Evolutionary conservation across 2,329 filamentous ascomycete species (phyloP).

Genomic region (Fonsecaea monophora): DNA sequence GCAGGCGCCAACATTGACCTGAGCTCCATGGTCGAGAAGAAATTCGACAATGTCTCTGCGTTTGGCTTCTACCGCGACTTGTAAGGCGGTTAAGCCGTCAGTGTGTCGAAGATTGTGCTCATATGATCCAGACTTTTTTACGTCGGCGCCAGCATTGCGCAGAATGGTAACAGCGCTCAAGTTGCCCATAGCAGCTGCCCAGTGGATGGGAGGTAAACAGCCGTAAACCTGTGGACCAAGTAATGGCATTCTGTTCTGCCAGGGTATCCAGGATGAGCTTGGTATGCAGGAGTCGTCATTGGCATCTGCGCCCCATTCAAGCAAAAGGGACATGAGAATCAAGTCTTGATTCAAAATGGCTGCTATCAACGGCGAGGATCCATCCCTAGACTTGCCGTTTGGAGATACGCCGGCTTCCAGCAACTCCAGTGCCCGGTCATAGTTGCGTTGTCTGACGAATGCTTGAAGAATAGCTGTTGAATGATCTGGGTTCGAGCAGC

Average conservation of each 20-base stretch:
- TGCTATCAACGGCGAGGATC: conserved; percentile 3
- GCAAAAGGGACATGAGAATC: conserved; percentile 9
- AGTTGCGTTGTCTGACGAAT: conserved; percentile 3
- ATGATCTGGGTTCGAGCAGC: not conserved
- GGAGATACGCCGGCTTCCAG: conserved; percentile 4
- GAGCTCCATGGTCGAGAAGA: not conserved
- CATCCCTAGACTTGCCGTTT: not conserved
- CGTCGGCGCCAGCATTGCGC: conserved; percentile 9
- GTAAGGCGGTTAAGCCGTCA: not conserved
- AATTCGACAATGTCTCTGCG: conserved; percentile 1
- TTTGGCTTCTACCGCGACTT: not conserved
- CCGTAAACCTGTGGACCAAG: too few relatives aligned
- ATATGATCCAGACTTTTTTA: not conserved
- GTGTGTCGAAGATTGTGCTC: fast-evolving
- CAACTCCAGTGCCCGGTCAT: not conserved
- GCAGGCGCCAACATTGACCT: not conserved
- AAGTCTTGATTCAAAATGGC: conserved; percentile 6
- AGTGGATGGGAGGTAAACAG: not conserved
- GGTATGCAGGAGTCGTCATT: not conserved
- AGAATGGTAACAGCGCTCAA: conserved; percentile 4
- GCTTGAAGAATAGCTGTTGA: not conserved
- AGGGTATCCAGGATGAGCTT: not conserved
- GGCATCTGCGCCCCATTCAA: conserved; percentile 9
- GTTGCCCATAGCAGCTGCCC: conserved; percentile 1
- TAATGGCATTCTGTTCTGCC: too few relatives aligned